Base-by-base conservation (phyloP, 805 yeast genomes). In the Kodamaea hsintzibuensis region DNA sequence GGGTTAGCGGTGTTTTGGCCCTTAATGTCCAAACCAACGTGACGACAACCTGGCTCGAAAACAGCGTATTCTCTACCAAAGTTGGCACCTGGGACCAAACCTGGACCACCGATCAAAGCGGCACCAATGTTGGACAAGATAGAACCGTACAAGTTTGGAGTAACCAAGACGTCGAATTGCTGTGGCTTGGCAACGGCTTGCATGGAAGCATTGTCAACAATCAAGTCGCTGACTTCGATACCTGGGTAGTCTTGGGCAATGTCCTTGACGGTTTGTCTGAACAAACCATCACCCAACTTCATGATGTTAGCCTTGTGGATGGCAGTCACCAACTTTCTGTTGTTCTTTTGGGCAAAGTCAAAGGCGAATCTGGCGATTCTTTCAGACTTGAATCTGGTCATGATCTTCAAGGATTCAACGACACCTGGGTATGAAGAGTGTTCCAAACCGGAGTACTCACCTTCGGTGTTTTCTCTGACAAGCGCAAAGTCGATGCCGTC, bases 31-130 rank as follows among this genome's bases (percentile, higher is more conserved):
- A 93, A 82, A 77, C 98, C 98, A 68, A 92, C 98, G 81, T 92
- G 98, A 83, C 99, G 89, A 80, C 98, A 92, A 78, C 98, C 99
- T 67, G 99, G 98, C 82, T 93, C 99, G 76, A 95, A 93, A 58
- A 93, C 96, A 54, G 98, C 98, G 74, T 88, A 87, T 67, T 93
- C 98, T 76, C 96, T 88, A 77, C 99, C 99, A 63, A 89, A 92
- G 82, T 91, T 91, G 68, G 96, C 97, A 77, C 98, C 98, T 65
- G 99, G 98, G 53, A 93, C 97, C 66, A 93, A 82, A 76, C 98
- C 98, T 72, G 98, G 98, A 65, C 98, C 97, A 75, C 98, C 98
- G 62, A 95, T 88, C 67, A 81, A 82, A 60, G 95, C 99, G 63
- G 98, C 97, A 80, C 98, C 99, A 67, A 93, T 92, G 84, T 95